Evolutionary conservation across 257 asterid species (phyloP).

Genomic region (Solanum medicagineum): DNA sequence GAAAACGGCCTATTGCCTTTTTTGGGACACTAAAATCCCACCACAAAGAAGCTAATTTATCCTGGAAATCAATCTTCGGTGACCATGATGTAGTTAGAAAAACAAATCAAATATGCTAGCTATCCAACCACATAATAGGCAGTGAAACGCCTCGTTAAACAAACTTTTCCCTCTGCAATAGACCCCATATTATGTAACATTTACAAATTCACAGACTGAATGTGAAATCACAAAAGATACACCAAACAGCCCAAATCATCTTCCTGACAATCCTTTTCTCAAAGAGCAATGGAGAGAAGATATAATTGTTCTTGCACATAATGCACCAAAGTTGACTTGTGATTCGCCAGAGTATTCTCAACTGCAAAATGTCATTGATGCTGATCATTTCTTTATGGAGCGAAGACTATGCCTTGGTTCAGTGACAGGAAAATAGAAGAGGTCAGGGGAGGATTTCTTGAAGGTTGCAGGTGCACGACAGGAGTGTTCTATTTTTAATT

Average conservation of each 20-base stretch:
- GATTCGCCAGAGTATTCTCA: background rate
- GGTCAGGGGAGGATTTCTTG: background rate
- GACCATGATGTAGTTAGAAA: background rate
- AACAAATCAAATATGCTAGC: background rate
- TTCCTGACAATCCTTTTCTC: background rate
- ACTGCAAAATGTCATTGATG: background rate
- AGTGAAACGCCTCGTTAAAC: background rate
- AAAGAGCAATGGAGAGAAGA: background rate
- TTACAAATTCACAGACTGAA: background rate
- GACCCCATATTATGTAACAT: background rate
- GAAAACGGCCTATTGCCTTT: background rate
- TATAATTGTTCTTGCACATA: background rate
- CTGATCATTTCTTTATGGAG: background rate
- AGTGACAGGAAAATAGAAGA: background rate
- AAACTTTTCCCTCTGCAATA: background rate
- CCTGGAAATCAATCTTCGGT: background rate
- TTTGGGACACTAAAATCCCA: background rate
- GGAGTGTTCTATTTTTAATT: background rate
- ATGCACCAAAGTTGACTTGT: background rate
- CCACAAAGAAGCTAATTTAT: background rate
- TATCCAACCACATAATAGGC: background rate
- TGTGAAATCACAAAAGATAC: background rate
- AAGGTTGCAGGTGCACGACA: background rate
- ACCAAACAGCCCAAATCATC: background rate
- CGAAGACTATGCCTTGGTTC: background rate